These are phyloP conservation scores for Hypoxylon crocopeplum DNA, from an alignment of 495 filamentous ascomycete species.

Conservation along the genomic window DNA sequence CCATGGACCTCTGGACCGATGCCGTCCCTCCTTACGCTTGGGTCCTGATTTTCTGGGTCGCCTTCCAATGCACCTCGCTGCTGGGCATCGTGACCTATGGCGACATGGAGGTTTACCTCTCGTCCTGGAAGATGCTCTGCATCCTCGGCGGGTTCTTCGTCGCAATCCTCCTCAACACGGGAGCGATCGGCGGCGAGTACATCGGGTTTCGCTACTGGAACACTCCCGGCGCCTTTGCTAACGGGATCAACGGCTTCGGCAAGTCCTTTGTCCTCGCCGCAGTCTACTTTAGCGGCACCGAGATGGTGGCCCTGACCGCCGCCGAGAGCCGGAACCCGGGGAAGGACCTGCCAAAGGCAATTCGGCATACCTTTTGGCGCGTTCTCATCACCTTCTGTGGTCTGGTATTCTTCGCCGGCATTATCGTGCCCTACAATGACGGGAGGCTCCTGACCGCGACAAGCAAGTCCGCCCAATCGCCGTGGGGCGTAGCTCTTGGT, in stretches of 20 bases:
- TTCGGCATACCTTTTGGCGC: conserved; percentile 69
- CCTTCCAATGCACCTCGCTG: conserved; percentile 51
- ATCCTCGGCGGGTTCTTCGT: conserved; percentile 56
- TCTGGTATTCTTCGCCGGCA: conserved; percentile 69
- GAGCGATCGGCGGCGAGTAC: conserved; percentile 44
- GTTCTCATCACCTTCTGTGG: conserved; percentile 70
- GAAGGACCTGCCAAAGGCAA: conserved; percentile 67
- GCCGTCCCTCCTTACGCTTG: conserved; percentile 56
- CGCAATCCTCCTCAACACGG: conserved; percentile 53
- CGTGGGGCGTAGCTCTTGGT: conserved; percentile 62
- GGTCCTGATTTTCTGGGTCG: conserved; percentile 64
- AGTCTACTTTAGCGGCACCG: conserved; percentile 77
- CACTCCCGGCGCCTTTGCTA: conserved; percentile 66
- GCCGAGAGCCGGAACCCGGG: conserved; percentile 72
- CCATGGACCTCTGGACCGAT: conserved; percentile 37
- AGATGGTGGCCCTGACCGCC: conserved; percentile 73
- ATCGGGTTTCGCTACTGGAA: conserved; percentile 69
- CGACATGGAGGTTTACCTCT: conserved; percentile 58
- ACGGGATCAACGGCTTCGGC: conserved; percentile 67
- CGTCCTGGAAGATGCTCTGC: conserved; percentile 50
- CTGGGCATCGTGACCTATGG: conserved; percentile 55
- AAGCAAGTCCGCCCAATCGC: conserved; percentile 60
- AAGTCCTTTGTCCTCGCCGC: conserved; percentile 70
- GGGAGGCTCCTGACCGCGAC: conserved; percentile 55
- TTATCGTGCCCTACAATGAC: conserved; percentile 61